phyloP scores from a whole-genome alignment of 768 basidiomycete genomes.

The Sporobolomyces pararoseus region DNA sequence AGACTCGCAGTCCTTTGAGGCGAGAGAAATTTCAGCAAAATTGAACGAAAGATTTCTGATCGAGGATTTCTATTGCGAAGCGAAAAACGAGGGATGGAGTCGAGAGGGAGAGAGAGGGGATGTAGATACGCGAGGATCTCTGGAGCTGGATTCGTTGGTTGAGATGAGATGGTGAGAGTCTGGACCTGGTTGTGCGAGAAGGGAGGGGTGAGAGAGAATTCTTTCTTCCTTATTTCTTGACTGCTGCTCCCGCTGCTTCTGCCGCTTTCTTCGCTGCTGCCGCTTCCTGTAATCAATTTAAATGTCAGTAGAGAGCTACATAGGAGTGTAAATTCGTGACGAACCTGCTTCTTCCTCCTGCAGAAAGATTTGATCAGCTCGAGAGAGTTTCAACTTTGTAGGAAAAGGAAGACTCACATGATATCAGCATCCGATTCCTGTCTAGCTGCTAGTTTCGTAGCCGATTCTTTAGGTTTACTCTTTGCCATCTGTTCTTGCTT shows the following conservation, averaged over 20 bases:
- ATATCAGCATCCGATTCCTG: constrained; percentile 25
- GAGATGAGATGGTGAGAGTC: too few relatives aligned
- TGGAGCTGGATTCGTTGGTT: too few relatives aligned
- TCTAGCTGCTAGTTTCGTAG: background rate
- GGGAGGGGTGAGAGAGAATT: background rate
- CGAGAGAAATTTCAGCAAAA: background rate
- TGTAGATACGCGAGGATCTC: background rate
- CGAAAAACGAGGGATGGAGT: background rate
- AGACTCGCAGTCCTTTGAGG: too few relatives aligned
- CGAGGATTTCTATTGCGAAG: too few relatives aligned
- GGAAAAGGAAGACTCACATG: constrained; percentile 18
- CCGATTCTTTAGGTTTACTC: constrained; percentile 9
- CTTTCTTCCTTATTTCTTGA: background rate
- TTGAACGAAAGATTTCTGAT: too few relatives aligned
- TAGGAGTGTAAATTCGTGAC: too few relatives aligned
- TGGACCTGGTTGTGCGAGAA: background rate
- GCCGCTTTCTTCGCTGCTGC: constrained; percentile 23
- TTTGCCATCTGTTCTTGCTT: constrained; percentile 17
- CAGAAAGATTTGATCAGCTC: background rate
- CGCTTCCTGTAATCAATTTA: constrained; percentile 23
- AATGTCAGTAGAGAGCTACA: too few relatives aligned
- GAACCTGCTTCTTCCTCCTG: background rate
- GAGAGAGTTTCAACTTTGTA: too few relatives aligned
- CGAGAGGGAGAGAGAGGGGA: background rate
- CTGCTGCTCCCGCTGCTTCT: constrained; percentile 9